phyloP scores from a whole-genome alignment of 192 early-diverging fungal species.

The Coemansia pectinata region DNA sequence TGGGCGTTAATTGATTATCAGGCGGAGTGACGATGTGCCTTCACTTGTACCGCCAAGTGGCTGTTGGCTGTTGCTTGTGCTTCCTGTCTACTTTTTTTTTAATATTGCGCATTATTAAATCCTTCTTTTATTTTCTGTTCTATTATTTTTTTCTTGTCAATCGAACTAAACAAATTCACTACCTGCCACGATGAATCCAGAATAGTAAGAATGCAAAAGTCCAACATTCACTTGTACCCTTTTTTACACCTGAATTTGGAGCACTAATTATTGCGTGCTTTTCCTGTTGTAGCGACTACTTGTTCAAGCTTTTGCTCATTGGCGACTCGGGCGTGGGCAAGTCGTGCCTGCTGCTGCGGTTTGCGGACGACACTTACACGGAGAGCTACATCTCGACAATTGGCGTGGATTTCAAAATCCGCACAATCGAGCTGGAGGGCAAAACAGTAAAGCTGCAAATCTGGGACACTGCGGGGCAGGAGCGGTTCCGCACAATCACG shows the following conservation, averaged over 20 bases:
- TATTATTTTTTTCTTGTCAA: background rate
- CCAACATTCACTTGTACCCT: background rate
- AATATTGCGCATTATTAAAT: background rate
- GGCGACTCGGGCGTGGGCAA: conserved; percentile 99
- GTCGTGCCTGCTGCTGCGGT: conserved; percentile 94
- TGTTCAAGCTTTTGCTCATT: conserved; percentile 98
- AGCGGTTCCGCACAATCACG: conserved; percentile 98
- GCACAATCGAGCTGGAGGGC: conserved; percentile 97
- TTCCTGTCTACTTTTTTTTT: conserved; percentile 3
- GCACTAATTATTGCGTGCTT: background rate
- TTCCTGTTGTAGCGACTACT: conserved; percentile 79
- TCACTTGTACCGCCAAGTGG: background rate
- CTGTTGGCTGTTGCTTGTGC: background rate
- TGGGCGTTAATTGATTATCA: background rate
- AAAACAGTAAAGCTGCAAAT: conserved; percentile 99
- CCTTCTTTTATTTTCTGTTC: background rate
- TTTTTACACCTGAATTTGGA: background rate
- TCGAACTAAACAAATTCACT: background rate
- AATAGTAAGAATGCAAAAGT: conserved; percentile 41
- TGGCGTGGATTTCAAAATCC: conserved; percentile 99
- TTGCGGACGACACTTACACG: conserved; percentile 98
- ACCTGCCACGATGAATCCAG: conserved; percentile 39
- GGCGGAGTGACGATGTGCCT: background rate
- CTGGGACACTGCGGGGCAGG: conserved; percentile 99
- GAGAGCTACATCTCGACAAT: conserved; percentile 99